phyloP scores from a whole-genome alignment of 805 yeast genomes.

The Ogataea nonfermentans region DNA sequence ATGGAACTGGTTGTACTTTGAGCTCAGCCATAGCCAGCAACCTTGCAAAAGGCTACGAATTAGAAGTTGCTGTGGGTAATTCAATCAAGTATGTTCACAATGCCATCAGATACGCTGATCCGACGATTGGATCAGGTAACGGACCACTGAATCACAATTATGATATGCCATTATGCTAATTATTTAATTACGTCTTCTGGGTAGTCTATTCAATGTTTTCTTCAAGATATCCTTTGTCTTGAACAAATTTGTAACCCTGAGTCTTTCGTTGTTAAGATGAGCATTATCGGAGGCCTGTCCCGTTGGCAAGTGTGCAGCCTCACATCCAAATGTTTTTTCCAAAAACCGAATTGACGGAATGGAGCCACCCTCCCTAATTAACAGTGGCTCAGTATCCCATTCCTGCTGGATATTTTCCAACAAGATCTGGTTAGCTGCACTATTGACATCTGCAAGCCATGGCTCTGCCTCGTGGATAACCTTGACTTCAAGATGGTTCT shows the following conservation, averaged over 20 bases:
- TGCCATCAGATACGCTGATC: constrained; percentile 48
- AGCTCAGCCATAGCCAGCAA: constrained; percentile 77
- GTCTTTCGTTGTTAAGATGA: constrained; percentile 82
- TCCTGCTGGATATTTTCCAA: constrained; percentile 58
- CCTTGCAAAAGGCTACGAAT: constrained; percentile 50
- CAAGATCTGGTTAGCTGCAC: constrained; percentile 68
- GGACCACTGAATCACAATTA: constrained; percentile 71
- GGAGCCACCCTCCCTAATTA: constrained; percentile 95
- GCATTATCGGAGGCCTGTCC: constrained; percentile 96
- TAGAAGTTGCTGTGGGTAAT: constrained; percentile 49
- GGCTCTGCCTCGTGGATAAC: constrained; percentile 89
- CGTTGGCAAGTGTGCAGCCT: constrained; percentile 94
- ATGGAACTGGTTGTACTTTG: constrained; percentile 88
- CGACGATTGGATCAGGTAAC: constrained; percentile 48
- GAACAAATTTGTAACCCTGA: constrained; percentile 74
- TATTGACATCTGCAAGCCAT: constrained; percentile 88
- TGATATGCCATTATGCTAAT: constrained; percentile 3
- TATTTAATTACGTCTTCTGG: constrained; percentile 15
- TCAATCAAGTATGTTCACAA: constrained; percentile 65
- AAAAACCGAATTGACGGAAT: constrained; percentile 85
- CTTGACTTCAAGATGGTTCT: constrained; percentile 58
- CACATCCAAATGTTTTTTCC: constrained; percentile 79
- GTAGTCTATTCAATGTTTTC: constrained; percentile 48
- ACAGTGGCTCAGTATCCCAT: constrained; percentile 82
- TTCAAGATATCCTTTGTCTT: constrained; percentile 66